Conservation (phyloP, 2,329 filamentous ascomycete species). For the Pestalotiopsis sp. region DNA sequence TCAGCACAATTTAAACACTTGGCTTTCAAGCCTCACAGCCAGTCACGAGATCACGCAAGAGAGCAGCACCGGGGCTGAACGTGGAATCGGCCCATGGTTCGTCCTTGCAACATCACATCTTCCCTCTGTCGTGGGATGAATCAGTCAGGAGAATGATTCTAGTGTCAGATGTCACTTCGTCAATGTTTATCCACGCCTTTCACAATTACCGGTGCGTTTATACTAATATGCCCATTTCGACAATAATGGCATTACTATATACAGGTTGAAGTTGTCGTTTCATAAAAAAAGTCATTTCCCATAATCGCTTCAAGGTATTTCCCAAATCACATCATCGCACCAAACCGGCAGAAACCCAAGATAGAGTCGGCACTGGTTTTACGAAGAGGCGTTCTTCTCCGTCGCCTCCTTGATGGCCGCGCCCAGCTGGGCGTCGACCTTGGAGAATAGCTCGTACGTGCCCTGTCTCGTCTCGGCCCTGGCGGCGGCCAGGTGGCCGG, state of each 20-base stretch:
- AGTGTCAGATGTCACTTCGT: no score
- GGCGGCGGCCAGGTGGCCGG: constrained; percentile 57
- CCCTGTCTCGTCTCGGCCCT: constrained; percentile 56
- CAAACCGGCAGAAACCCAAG: neutral
- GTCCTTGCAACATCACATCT: no score
- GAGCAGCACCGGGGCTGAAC: no score
- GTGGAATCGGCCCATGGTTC: no score
- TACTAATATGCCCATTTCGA: neutral
- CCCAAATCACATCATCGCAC: neutral
- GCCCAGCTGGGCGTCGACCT: constrained; percentile 57
- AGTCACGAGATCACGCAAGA: no score
- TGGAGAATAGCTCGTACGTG: constrained; percentile 63
- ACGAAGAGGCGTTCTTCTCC: constrained; percentile 40
- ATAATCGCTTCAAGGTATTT: neutral
- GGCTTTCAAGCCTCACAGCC: no score
- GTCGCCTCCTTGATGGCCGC: constrained; percentile 54
- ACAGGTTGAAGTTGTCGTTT: neutral
- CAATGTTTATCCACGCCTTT: no score
- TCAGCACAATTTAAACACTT: no score
- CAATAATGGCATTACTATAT: neutral
- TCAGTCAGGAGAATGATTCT: no score
- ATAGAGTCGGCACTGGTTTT: neutral
- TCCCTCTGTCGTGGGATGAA: no score
- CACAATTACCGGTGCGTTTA: no score
- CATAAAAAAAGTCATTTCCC: neutral